Evolutionary conservation across 352 stramenopile species (phyloP), one percentile per base, ranked within the genome.

Genomic region (Pythium pyrilobum): DNA sequence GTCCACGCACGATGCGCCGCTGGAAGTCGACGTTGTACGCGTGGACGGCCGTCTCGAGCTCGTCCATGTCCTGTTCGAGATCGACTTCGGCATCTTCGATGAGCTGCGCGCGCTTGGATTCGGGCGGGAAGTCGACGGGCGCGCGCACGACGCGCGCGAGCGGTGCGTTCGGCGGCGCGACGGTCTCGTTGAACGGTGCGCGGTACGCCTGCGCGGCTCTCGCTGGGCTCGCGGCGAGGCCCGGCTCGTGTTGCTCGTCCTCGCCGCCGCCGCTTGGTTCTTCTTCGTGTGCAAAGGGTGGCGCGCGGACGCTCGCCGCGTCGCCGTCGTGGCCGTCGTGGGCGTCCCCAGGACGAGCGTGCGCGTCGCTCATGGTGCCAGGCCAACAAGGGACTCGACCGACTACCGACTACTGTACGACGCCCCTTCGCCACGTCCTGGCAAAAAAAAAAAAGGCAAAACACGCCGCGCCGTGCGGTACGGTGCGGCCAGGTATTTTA

Each of bases 11-110:
- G 27, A 96, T 80, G 11, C 85, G 81, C 12, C 66, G 64, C 46
- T 95, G 74, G 46, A 96, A 89, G 48, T 93, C 81, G 27, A 89
- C 57, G 52, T 96, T 96, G 66, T 89, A 87, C 18, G 74, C 70
- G 56, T 89, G 77, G 28, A 90, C 86, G 1, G 78, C 77, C 5
- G 65, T 64, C 66, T 96, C 74, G 45, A 96, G 71, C 59, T 88
- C 80, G 34, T 87, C 68, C 77, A 96, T 91, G 56, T 94, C 79
- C 13, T 82, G 50, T 36, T 87, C 80, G 8, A 95, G 64, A 15
- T 90, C 70, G 38, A 78, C 69, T 44, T 96, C 83, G 0, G 72
- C 81, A 53, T 80, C 65, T 39, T 89, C 81, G 28, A 92, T 90
- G 15, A 81, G 52, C 46, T 85, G 71, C 5, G 78, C 77, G 40